These are phyloP conservation scores for Stagonosporopsis cucurbitacearum DNA, from an alignment of 2,329 filamentous ascomycete genomes.

Conservation along the genomic window DNA sequence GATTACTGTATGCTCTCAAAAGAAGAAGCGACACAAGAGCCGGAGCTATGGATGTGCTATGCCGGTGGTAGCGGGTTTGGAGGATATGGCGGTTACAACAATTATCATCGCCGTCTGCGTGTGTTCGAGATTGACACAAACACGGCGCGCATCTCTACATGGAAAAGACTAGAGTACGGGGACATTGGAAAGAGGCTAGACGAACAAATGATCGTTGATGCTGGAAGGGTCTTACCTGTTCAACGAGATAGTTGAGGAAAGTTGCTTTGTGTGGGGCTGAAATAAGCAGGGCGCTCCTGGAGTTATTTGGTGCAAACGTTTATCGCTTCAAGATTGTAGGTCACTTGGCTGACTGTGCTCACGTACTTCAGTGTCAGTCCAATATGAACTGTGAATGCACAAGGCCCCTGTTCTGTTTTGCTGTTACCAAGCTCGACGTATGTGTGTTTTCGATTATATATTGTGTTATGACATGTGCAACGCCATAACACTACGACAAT, in stretches of 20 bases:
- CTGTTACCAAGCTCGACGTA: not conserved
- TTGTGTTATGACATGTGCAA: not conserved
- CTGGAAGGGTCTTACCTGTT: conserved; percentile 54
- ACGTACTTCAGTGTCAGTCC: not conserved
- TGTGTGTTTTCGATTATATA: not conserved
- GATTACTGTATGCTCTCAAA: conserved; percentile 83
- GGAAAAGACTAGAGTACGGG: conserved; percentile 82
- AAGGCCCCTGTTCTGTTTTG: not conserved
- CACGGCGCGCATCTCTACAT: conserved; percentile 84
- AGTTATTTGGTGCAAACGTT: not conserved
- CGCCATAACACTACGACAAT: not conserved
- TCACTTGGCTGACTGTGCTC: conserved; percentile 1
- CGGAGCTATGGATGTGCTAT: conserved; percentile 95
- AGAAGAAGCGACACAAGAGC: conserved; percentile 53
- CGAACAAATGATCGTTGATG: conserved; percentile 67
- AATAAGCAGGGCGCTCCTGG: conserved; percentile 7
- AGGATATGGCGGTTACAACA: conserved; percentile 90
- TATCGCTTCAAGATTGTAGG: not conserved
- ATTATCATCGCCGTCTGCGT: conserved; percentile 81
- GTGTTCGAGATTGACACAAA: conserved; percentile 96
- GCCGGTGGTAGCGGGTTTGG: conserved; percentile 90
- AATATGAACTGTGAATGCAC: not conserved
- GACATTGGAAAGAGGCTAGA: conserved; percentile 60
- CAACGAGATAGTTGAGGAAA: not conserved
- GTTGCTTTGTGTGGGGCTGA: not conserved